A percentile compares a stretch with the other conserved stretches of the same genome.
phyloP scores from a whole-genome alignment of 2,329 filamentous ascomycete species.

The Botrytis cinerea region DNA sequence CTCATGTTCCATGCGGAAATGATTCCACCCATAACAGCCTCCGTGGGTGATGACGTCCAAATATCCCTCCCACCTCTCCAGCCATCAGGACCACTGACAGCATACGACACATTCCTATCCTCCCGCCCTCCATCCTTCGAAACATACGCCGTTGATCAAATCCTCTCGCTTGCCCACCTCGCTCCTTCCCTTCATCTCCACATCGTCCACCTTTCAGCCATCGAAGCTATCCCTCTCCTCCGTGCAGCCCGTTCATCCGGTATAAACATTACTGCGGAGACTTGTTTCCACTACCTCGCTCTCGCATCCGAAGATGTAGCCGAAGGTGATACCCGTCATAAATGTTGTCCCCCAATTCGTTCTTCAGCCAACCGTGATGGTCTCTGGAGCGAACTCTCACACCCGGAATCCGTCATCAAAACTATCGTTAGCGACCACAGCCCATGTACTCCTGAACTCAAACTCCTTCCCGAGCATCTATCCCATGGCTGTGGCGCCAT shows the following conservation, averaged over 20 bases:
- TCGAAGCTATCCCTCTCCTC: slow-evolving; percentile 67
- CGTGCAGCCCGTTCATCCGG: slow-evolving; percentile 62
- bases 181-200: slow-evolving; percentile 85
- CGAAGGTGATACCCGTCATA: slow-evolving; percentile 70
- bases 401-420: slow-evolving; percentile 75
- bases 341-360: slow-evolving; percentile 74
- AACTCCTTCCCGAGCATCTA: slow-evolving; percentile 75
- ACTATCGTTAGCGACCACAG: slow-evolving; percentile 96
- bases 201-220: slow-evolving; percentile 74
- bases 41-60: slow-evolving; percentile 76
- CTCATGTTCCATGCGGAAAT: slow-evolving; percentile 99
- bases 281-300: slow-evolving; percentile 73
- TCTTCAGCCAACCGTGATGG: slow-evolving; percentile 58
- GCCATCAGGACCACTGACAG: slow-evolving; percentile 69
- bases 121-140: slow-evolving; percentile 89
- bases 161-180: slow-evolving; percentile 75
- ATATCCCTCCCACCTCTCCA: slow-evolving; percentile 67
- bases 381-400: slow-evolving; percentile 79
- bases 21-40: slow-evolving; percentile 82
- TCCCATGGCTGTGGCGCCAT: slow-evolving; percentile 41
- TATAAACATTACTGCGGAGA: slow-evolving; percentile 73
- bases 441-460: slow-evolving; percentile 92
- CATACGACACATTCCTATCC: slow-evolving; percentile 88
- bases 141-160: slow-evolving; percentile 85
- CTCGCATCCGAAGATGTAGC: slow-evolving; percentile 66